phyloP scores from a whole-genome alignment of 257 asterid genomes.

The Cynanchum wilfordii region DNA sequence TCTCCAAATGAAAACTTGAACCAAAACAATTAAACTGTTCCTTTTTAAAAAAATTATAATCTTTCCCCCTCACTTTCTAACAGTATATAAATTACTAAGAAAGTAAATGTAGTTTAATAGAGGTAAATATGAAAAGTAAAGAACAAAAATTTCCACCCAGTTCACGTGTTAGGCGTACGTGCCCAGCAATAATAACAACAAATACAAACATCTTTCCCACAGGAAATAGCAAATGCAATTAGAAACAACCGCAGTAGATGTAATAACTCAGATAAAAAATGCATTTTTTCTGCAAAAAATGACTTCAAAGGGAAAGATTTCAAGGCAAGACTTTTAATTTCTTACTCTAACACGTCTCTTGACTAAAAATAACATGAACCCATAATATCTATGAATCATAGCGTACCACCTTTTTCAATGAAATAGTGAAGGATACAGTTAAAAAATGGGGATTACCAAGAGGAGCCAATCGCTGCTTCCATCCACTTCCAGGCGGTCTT shows the following conservation, averaged over 20 bases:
- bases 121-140: background rate
- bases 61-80: background rate
- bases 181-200: background rate
- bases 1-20: background rate
- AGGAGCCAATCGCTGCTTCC: constrained; percentile 95
- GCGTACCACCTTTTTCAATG: background rate
- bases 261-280: background rate
- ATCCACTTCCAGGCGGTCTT: constrained; percentile 88
- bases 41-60: background rate
- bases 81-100: background rate
- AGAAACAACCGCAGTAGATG: background rate
- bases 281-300: background rate
- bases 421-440: background rate
- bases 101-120: background rate
- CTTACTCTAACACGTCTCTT: background rate
- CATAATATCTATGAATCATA: background rate
- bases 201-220: background rate
- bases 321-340: background rate
- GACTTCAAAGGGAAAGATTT: background rate
- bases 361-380: background rate
- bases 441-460: constrained; percentile 47
- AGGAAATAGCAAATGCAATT: too few relatives aligned
- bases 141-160: background rate
- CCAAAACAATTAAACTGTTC: background rate
- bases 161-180: background rate